phyloP scores from a whole-genome alignment of 208 protist species.

The Acanthamoeba culbertsoni region DNA sequence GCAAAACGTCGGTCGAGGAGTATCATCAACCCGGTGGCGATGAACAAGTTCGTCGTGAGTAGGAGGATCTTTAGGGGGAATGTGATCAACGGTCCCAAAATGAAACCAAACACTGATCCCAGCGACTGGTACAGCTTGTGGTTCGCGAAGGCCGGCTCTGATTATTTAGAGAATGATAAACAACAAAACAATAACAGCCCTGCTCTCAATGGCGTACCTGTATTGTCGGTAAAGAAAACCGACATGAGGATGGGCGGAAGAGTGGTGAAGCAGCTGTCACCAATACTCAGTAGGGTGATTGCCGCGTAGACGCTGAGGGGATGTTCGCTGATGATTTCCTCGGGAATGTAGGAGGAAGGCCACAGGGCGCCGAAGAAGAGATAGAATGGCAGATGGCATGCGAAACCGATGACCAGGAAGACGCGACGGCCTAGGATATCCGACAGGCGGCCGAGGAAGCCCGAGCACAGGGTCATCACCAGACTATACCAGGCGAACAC shows the following conservation, averaged over 20 bases:
- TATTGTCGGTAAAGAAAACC: constrained; percentile 28
- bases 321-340: not conserved
- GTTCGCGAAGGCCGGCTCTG: constrained; percentile 23
- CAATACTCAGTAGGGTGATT: not conserved
- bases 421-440: not conserved
- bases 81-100: not conserved
- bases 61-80: not conserved
- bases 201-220: not conserved
- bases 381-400: not conserved
- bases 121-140: constrained; percentile 38
- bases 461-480: not conserved
- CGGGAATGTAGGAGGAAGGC: not conserved
- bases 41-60: not conserved
- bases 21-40: not conserved
- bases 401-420: not conserved
- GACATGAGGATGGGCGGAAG: constrained; percentile 11
- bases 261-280: constrained; percentile 25
- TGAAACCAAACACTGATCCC: not conserved
- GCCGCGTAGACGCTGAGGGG: not conserved
- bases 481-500: not conserved
- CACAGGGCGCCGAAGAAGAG: constrained; percentile 10
- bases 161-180: not conserved
- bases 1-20: not conserved
- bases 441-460: not conserved
- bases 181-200: not conserved